Evolutionary conservation across 768 basidiomycete genomes (phyloP).

Genomic region (Xerocomellus dryophilus): DNA sequence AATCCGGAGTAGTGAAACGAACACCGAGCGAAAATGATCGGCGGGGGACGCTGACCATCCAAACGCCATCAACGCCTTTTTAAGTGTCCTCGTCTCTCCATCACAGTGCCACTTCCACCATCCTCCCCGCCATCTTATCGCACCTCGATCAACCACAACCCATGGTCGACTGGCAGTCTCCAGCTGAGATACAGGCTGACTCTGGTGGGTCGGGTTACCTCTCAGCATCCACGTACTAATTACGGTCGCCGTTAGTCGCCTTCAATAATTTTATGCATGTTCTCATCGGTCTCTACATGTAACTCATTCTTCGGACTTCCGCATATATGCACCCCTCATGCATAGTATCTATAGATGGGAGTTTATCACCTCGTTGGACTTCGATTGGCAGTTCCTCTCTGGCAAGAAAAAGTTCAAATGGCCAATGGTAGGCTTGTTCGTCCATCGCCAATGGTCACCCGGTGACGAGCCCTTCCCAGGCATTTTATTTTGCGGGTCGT

Average conservation of each 20-base stretch:
- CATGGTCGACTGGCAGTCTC: conserved; percentile 62
- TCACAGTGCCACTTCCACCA: not conserved
- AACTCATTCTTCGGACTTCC: conserved; percentile 20
- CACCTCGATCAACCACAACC: conserved; percentile 3
- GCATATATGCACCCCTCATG: conserved; percentile 9
- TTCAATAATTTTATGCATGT: conserved; percentile 57
- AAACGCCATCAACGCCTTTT: conserved; percentile 22
- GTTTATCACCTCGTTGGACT: conserved; percentile 56
- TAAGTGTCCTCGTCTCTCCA: conserved; percentile 3
- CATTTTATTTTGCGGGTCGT: conserved; percentile 68
- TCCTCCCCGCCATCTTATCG: not conserved
- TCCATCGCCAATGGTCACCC: not conserved
- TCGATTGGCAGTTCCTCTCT: conserved; percentile 61
- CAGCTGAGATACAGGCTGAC: conserved; percentile 45
- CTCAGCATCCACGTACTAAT: conserved; percentile 5
- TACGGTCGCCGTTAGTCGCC: conserved; percentile 15
- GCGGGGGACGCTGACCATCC: conserved; percentile 4
- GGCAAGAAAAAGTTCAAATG: conserved; percentile 58
- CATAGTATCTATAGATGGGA: conserved; percentile 51
- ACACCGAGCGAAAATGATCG: conserved; percentile 3
- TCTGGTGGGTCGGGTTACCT: conserved; percentile 34
- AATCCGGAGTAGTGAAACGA: not conserved
- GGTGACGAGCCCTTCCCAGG: conserved; percentile 32
- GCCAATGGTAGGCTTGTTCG: conserved; percentile 51
- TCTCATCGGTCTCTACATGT: conserved; percentile 60